These are phyloP conservation scores for Solanum tacnaense DNA, from an alignment of 257 asterid genomes.

Conservation along the genomic window DNA sequence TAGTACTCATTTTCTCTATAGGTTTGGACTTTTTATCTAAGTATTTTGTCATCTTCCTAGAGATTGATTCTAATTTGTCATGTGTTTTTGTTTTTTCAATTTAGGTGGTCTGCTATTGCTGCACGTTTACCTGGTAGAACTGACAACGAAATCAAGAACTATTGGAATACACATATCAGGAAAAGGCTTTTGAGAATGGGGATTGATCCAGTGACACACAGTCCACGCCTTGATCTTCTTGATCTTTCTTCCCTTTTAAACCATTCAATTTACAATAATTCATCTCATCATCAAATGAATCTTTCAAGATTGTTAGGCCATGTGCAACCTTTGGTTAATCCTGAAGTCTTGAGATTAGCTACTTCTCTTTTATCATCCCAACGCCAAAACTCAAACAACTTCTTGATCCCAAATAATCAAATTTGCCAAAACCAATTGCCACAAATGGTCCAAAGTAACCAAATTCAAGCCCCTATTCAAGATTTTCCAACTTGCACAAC, in stretches of 20 bases:
- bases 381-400: constrained; percentile 16
- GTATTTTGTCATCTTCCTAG: not conserved
- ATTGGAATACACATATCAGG: constrained; percentile 71
- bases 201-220: constrained; percentile 75
- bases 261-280: constrained; percentile 11
- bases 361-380: constrained; percentile 38
- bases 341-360: constrained; percentile 46
- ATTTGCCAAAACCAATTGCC: constrained; percentile 14
- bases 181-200: constrained; percentile 81
- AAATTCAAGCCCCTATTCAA: constrained; percentile 26
- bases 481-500: constrained; percentile 9
- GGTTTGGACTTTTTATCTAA: not conserved
- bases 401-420: constrained; percentile 13
- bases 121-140: constrained; percentile 76
- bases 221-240: constrained; percentile 71
- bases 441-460: constrained; percentile 13
- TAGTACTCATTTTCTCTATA: not conserved
- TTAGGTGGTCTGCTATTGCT: constrained; percentile 85
- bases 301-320: constrained; percentile 44
- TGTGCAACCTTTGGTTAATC: constrained; percentile 34
- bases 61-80: not conserved
- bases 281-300: constrained; percentile 24
- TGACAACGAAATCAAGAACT: constrained; percentile 77
- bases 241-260: constrained; percentile 49
- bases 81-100: not conserved